Base-by-base conservation (phyloP, 1,284 basidiomycete genomes). In the Grifola frondosa region DNA sequence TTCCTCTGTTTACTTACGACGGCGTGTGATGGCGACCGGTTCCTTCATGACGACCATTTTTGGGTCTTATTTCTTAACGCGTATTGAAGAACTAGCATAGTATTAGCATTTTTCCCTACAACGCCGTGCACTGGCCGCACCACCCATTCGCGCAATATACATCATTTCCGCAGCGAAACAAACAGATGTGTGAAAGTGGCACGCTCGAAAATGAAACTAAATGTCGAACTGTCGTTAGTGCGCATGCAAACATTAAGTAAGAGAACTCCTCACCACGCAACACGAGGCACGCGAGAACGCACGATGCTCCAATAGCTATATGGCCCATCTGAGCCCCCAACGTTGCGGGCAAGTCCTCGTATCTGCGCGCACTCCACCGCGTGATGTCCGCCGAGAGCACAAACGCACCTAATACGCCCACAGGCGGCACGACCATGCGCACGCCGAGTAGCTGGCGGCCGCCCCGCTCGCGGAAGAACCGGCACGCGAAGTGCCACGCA, bases 401-500 rank as follows among this genome's bases (percentile, higher is more conserved):
- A 35, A 67, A 68, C 30, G 45, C 52, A 5, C 34, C 29, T 15
- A 66, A 32, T 11, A 66, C 64, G 2, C 50, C 43, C 3, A 47
- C 22, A 2, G 64, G 63, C 3, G 65, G 64, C 11, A 61, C 40
- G 1, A 52, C 53, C 16, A 49, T 56, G 15, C 44, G 47, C 57
- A 55, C 59, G 5, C 34, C 24, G 15, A 59, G 45, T 28, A 55
- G 12, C 32, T 46, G 42, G 9, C 35, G 43, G 7, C 44, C 42
- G 1, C 54, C 57, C n/a, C 49, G 49, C 37, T 33, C 40, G 26
- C 35, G 12, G 48, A 64, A 67, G 52, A 50, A 66, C 9, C 53
- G 42, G 13, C 46, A 42, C 3, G 54, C 59, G 46, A 66, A 68
- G n/a, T 33, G 25, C 62, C 63, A 62, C 23, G 73, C 75, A 52